These are phyloP conservation scores for Eutypella sp. DNA, from an alignment of 2,329 filamentous ascomycete genomes.

Conservation along the genomic window DNA sequence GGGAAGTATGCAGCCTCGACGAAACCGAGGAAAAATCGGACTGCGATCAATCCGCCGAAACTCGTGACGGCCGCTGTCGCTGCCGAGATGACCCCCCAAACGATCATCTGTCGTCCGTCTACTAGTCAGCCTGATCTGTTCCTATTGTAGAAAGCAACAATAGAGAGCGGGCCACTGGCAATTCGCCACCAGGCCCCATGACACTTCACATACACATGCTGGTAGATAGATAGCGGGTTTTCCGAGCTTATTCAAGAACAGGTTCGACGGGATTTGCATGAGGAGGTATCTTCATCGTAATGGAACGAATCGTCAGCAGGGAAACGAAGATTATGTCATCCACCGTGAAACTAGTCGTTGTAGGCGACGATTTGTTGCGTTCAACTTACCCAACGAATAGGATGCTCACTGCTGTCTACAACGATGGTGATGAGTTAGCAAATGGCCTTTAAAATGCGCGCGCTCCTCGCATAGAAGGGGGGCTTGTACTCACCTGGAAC, in stretches of 20 bases:
- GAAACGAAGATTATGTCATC: no score
- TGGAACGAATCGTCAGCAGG: no score
- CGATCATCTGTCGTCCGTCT: slow-evolving; percentile 37
- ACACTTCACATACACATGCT: slow-evolving; percentile 34
- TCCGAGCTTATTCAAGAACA: slow-evolving; percentile 46
- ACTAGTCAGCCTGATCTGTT: slow-evolving; percentile 14
- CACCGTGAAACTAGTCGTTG: slow-evolving; percentile 4
- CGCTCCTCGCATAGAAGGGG: no score
- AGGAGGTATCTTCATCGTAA: slow-evolving; percentile 35
- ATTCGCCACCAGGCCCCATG: no score
- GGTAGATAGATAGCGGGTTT: slow-evolving; percentile 42
- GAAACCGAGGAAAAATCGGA: slow-evolving; percentile 39
- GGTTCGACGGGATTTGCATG: slow-evolving; percentile 48
- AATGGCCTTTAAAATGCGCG: no score
- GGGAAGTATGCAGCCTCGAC: slow-evolving; percentile 28
- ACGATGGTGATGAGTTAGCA: slow-evolving; percentile 6
- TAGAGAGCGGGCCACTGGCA: no score
- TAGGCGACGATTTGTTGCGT: neutral
- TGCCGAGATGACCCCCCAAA: slow-evolving; percentile 44
- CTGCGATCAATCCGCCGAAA: slow-evolving; percentile 31
- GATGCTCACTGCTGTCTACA: slow-evolving; percentile 42
- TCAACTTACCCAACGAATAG: slow-evolving; percentile 42
- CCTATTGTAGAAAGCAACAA: neutral
- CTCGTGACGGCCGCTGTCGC: slow-evolving; percentile 32
- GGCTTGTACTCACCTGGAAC: slow-evolving; percentile 27